phyloP scores from a whole-genome alignment of 305 asterid species.

The Andrographis paniculata region DNA sequence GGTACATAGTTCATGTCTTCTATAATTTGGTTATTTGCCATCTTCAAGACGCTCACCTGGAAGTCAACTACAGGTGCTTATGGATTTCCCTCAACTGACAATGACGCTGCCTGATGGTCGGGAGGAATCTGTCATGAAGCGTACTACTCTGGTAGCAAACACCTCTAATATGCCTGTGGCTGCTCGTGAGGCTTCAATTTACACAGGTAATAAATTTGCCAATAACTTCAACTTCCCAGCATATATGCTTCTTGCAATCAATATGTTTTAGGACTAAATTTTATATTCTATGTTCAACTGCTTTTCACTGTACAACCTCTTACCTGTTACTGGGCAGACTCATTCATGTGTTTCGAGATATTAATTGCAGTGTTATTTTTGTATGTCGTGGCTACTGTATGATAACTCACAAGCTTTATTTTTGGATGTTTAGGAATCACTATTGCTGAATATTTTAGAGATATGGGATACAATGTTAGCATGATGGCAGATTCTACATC shows the following conservation, averaged over 20 bases:
- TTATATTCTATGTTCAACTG: too few relatives aligned
- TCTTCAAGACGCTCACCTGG: slow-evolving; percentile 13
- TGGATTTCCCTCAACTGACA: slow-evolving; percentile 99
- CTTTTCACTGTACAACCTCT: not conserved
- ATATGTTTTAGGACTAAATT: not conserved
- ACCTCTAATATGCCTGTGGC: slow-evolving; percentile 99
- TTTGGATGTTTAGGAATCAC: slow-evolving; percentile 76
- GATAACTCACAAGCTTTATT: slow-evolving; percentile 15
- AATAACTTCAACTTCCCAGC: not conserved
- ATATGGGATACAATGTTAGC: slow-evolving; percentile 99
- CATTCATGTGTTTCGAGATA: too few relatives aligned
- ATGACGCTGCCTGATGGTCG: slow-evolving; percentile 99
- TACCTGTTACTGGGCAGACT: too few relatives aligned
- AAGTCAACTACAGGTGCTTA: slow-evolving; percentile 60
- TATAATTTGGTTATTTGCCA: slow-evolving; percentile 12
- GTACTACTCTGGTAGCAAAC: slow-evolving; percentile 98
- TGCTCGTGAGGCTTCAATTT: slow-evolving; percentile 99
- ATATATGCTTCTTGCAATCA: too few relatives aligned
- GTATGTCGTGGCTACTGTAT: not conserved
- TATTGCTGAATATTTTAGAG: slow-evolving; percentile 96
- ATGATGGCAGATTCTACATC: slow-evolving; percentile 99
- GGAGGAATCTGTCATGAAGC: slow-evolving; percentile 99
- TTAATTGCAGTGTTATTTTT: too few relatives aligned
- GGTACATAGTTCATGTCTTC: slow-evolving; percentile 35
- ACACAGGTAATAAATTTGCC: slow-evolving; percentile 55